These are phyloP conservation scores for Coniochaeta sp. DNA, from an alignment of 2,329 filamentous ascomycete genomes.

Conservation along the genomic window DNA sequence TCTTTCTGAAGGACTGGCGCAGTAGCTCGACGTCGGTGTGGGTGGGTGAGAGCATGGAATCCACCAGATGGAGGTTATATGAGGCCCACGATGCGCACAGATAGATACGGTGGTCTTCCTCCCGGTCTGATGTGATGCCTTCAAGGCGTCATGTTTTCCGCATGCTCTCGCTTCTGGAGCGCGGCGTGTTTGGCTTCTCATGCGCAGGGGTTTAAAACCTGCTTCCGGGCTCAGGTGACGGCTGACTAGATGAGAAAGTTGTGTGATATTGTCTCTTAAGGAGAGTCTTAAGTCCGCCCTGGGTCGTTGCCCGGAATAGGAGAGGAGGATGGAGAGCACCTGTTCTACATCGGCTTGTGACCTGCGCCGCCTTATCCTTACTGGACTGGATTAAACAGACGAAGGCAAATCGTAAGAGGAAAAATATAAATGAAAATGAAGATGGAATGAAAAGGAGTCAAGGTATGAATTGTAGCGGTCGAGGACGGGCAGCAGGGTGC, in stretches of 20 bases:
- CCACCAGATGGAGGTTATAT: constrained; percentile 8
- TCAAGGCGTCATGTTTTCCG: background rate
- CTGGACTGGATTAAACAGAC: background rate
- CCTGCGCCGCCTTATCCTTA: background rate
- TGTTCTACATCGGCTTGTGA: background rate
- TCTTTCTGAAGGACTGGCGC: background rate
- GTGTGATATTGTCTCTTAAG: background rate
- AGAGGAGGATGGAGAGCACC: background rate
- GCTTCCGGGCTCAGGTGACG: constrained; percentile 1
- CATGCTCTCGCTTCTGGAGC: background rate
- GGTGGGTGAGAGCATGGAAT: background rate
- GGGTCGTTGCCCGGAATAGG: background rate
- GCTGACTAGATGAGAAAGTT: background rate
- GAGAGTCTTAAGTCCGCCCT: background rate
- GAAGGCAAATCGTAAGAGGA: background rate
- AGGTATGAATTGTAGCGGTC: background rate
- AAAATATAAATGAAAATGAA: background rate
- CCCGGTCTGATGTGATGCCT: background rate
- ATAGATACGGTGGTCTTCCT: constrained; percentile 8
- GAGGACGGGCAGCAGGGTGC: too few relatives aligned
- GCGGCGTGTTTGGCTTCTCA: background rate
- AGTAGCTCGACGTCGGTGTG: background rate
- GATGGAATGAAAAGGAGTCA: background rate
- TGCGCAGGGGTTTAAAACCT: constrained; percentile 1
- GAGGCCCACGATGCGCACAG: constrained; percentile 12